Percentiles rank a stretch among this genome's conserved stretches.
phyloP scores from a whole-genome alignment of 257 asterid genomes.

The Solanum chaucha region DNA sequence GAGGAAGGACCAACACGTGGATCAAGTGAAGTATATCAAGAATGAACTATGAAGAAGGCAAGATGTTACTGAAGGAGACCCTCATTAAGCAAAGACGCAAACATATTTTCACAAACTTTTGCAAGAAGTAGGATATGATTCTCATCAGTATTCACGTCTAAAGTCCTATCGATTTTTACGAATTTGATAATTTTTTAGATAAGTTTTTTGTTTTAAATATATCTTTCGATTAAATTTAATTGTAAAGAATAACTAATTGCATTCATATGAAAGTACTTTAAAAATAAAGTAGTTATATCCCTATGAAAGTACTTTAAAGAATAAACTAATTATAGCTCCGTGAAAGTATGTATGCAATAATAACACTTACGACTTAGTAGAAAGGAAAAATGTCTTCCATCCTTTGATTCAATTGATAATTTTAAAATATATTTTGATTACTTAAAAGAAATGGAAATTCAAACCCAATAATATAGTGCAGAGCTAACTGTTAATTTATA shows the following conservation, averaged over 20 bases:
- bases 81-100: no score
- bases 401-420: background rate
- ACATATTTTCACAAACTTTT: background rate
- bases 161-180: background rate
- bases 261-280: background rate
- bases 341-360: background rate
- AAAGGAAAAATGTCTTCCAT: background rate
- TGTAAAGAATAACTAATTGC: background rate
- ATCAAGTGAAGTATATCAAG: no score
- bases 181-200: no score
- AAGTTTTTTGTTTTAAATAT: no score
- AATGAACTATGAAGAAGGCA: background rate
- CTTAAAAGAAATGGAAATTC: no score
- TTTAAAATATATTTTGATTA: no score
- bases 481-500: no score
- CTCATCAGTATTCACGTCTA: background rate
- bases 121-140: background rate
- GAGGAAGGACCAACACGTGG: no score
- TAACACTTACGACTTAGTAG: no score
- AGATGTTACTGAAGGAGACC: background rate
- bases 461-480: no score
- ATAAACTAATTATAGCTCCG: no score
- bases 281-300: background rate
- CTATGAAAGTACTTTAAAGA: background rate
- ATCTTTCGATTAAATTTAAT: no score